Conservation (phyloP, 1,284 basidiomycete genomes). For the Rhodotorula sp. region DNA sequence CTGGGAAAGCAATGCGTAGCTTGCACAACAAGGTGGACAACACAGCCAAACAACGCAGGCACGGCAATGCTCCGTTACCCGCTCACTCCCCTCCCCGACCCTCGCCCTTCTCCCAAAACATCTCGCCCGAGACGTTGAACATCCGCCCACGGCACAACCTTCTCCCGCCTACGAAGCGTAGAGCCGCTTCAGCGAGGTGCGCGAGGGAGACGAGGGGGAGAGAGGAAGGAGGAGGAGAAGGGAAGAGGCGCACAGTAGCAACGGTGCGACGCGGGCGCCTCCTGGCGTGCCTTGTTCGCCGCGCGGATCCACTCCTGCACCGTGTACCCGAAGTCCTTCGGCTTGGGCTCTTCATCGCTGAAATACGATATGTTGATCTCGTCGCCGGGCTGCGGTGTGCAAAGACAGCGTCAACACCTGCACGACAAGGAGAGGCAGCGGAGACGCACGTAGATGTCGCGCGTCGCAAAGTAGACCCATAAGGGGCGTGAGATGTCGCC, state of each 20-base stretch:
- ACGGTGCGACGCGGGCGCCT: background rate
- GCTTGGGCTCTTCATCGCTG: background rate
- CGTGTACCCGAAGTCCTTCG: background rate
- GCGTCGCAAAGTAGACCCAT: slow-evolving; percentile 26
- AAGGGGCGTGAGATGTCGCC: slow-evolving; percentile 23
- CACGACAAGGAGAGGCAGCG: too few relatives aligned
- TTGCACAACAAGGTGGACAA: background rate
- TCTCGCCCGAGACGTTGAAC: slow-evolving; percentile 2
- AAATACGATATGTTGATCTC: slow-evolving; percentile 32
- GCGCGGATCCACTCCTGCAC: background rate
- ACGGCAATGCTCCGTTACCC: background rate
- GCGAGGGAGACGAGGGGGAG: background rate
- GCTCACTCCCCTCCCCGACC: background rate
- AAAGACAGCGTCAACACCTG: background rate
- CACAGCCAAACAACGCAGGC: too few relatives aligned
- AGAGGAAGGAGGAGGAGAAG: background rate
- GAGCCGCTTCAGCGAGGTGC: background rate
- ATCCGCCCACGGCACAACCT: slow-evolving; percentile 14
- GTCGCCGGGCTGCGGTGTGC: slow-evolving; percentile 22
- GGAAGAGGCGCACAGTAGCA: slow-evolving; percentile 35
- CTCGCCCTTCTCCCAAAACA: slow-evolving; percentile 5
- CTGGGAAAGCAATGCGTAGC: too few relatives aligned
- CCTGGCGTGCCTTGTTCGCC: slow-evolving; percentile 1
- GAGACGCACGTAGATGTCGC: slow-evolving; percentile 25
- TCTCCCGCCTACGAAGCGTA: background rate